phyloP scores from a whole-genome alignment of 768 basidiomycete species.

The Leccinum boreale region DNA sequence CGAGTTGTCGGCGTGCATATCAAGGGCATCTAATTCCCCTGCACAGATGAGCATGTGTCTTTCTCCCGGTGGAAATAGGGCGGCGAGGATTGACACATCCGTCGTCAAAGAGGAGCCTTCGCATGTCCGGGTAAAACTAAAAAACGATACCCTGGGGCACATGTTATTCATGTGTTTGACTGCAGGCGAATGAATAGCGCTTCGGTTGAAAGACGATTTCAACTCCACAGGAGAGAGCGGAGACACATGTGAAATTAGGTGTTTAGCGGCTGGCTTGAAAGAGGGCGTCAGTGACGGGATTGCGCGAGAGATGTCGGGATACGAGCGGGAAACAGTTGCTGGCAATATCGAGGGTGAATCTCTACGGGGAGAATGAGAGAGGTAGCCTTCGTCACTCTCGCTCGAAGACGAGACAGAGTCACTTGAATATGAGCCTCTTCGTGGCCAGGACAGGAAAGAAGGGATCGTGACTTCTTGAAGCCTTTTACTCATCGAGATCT shows the following conservation, averaged over 20 bases:
- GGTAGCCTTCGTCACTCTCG: slow-evolving; percentile 51
- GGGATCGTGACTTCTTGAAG: slow-evolving; percentile 15
- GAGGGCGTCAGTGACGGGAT: slow-evolving; percentile 28
- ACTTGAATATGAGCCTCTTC: slow-evolving; percentile 22
- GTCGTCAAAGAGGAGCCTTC: slow-evolving; percentile 79
- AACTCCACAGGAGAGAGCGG: slow-evolving; percentile 29
- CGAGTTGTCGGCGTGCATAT: slow-evolving; percentile 32
- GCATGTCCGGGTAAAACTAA: slow-evolving; percentile 72
- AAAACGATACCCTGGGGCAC: slow-evolving; percentile 55
- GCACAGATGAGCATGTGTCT: slow-evolving; percentile 74
- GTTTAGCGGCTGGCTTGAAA: slow-evolving; percentile 38
- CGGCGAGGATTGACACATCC: slow-evolving; percentile 61
- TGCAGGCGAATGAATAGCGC: slow-evolving; percentile 8
- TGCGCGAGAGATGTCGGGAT: slow-evolving; percentile 37
- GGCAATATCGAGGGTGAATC: slow-evolving; percentile 35
- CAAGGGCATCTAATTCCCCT: slow-evolving; percentile 61
- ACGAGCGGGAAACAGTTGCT: slow-evolving; percentile 40
- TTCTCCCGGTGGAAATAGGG: slow-evolving; percentile 67
- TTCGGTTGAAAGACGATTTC: slow-evolving; percentile 8
- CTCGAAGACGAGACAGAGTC: slow-evolving; percentile 26
- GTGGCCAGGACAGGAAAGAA: slow-evolving; percentile 20
- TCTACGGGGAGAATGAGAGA: slow-evolving; percentile 53
- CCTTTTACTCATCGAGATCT: slow-evolving; percentile 8
- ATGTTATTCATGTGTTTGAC: slow-evolving; percentile 11
- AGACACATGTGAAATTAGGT: slow-evolving; percentile 33